Conservation (phyloP, 495 filamentous ascomycete genomes). For the Podospora pseudoanserina region DNA sequence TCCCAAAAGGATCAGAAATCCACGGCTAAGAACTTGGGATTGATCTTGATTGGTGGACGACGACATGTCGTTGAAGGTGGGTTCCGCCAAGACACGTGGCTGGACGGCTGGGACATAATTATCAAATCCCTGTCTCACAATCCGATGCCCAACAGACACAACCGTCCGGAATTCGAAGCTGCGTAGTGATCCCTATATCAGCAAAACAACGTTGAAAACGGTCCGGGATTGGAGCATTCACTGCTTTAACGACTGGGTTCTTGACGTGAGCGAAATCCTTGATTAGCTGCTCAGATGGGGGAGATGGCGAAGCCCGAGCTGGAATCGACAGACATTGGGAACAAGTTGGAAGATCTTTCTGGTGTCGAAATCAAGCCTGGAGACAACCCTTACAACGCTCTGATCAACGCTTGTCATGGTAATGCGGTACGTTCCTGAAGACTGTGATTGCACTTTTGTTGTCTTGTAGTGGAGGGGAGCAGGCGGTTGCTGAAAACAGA, state of each 20-base stretch:
- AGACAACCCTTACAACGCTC: slow-evolving; percentile 71
- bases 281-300: not conserved
- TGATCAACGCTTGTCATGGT: slow-evolving; percentile 60
- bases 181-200: not conserved
- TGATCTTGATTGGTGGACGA: not conserved
- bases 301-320: slow-evolving; percentile 33
- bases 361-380: slow-evolving; percentile 45
- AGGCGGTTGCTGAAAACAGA: too few relatives aligned
- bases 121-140: not conserved
- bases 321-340: slow-evolving; percentile 43
- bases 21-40: not conserved
- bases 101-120: not conserved
- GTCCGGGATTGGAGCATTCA: not conserved
- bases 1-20: not conserved
- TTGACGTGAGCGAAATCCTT: not conserved
- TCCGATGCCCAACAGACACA: not conserved
- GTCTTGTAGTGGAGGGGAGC: not conserved
- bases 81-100: slow-evolving; percentile 4
- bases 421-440: slow-evolving; percentile 50
- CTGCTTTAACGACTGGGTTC: not conserved
- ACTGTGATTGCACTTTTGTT: not conserved
- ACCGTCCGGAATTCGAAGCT: not conserved
- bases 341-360: slow-evolving; percentile 57
- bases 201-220: not conserved
- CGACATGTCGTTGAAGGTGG: slow-evolving; percentile 5